Conservation (phyloP, 768 basidiomycete genomes). For the Sporobolomyces phaffii region DNA sequence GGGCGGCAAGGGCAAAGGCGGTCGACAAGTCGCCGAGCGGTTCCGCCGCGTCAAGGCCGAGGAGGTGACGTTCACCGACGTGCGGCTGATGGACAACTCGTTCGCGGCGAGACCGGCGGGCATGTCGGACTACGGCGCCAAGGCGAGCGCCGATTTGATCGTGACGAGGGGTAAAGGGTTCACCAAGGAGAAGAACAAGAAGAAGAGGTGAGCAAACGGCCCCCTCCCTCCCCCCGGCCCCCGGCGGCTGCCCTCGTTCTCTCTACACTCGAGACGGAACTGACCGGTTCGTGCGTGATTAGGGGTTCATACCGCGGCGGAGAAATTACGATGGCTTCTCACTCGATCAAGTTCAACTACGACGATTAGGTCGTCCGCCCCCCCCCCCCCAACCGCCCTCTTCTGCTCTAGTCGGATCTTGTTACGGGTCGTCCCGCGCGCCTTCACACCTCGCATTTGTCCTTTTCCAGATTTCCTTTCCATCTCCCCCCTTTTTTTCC, state of each 20-base stretch:
- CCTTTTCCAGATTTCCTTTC: too few species aligned
- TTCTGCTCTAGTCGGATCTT: too few species aligned
- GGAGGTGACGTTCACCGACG: conserved; percentile 53
- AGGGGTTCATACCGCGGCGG: conserved; percentile 73
- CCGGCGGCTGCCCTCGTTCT: too few species aligned
- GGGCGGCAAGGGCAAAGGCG: conserved; percentile 24
- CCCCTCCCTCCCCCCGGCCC: background rate
- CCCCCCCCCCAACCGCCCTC: too few species aligned
- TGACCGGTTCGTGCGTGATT: background rate
- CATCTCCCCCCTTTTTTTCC: too few species aligned
- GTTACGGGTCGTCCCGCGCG: too few species aligned
- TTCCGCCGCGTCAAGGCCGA: conserved; percentile 75
- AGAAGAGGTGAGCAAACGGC: conserved; percentile 65
- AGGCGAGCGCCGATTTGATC: conserved; percentile 77
- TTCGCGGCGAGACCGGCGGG: conserved; percentile 72
- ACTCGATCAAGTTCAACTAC: conserved; percentile 39
- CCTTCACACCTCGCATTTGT: too few species aligned
- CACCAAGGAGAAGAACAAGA: conserved; percentile 99
- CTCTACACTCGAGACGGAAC: background rate
- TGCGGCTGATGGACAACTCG: conserved; percentile 61
- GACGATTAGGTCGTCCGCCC: too few species aligned
- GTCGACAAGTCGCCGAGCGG: conserved; percentile 53
- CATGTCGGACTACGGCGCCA: conserved; percentile 75
- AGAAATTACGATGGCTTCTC: conserved; percentile 70
- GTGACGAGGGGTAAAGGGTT: conserved; percentile 92